Evolutionary conservation across 208 protist species (phyloP).

Genomic region (Histomonas meleagridis): DNA sequence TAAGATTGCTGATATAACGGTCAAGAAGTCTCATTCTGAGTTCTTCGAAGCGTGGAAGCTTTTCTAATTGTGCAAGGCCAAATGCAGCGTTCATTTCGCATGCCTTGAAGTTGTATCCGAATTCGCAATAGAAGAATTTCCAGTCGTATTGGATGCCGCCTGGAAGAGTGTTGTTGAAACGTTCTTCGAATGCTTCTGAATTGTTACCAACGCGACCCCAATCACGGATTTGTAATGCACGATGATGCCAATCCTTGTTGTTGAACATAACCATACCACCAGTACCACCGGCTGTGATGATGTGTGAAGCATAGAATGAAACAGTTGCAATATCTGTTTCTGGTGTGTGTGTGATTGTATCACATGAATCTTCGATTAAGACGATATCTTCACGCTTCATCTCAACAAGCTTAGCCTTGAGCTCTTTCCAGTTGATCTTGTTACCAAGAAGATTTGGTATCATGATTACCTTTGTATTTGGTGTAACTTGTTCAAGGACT

Average conservation of each 20-base stretch:
- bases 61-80: slow-evolving; percentile 42
- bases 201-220: slow-evolving; percentile 49
- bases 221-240: slow-evolving; percentile 44
- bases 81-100: slow-evolving; percentile 51
- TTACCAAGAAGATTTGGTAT: slow-evolving; percentile 45
- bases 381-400: slow-evolving; percentile 40
- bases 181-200: slow-evolving; percentile 42
- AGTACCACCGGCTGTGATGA: slow-evolving; percentile 45
- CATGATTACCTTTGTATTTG: slow-evolving; percentile 44
- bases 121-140: slow-evolving; percentile 48
- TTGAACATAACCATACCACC: slow-evolving; percentile 51
- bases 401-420: slow-evolving; percentile 31
- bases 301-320: slow-evolving; percentile 45
- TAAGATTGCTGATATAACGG: slow-evolving; percentile 41
- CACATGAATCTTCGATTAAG: slow-evolving; percentile 47
- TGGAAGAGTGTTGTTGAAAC: slow-evolving; percentile 40
- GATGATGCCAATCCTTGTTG: neutral
- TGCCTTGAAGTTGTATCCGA: slow-evolving; percentile 50
- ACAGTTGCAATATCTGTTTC: slow-evolving; percentile 42
- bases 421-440: slow-evolving; percentile 47
- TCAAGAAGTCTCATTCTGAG: neutral
- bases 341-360: slow-evolving; percentile 41
- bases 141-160: slow-evolving; percentile 49
- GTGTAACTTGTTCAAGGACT: slow-evolving; percentile 31
- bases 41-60: slow-evolving; percentile 39